Conservation (phyloP, 73 alveolate species). For the Stentor roeselii region DNA sequence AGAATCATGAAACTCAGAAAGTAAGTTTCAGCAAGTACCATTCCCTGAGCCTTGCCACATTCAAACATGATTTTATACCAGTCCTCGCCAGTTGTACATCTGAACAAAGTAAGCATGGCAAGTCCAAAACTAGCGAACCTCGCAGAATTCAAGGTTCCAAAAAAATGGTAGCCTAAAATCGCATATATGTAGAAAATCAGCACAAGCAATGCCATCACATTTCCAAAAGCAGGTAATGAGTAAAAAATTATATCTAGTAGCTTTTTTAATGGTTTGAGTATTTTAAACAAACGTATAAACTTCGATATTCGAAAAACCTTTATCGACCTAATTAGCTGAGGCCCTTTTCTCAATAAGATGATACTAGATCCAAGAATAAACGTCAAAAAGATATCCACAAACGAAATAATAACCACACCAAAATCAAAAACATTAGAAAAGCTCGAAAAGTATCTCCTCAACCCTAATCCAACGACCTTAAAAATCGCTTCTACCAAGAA, state of each 20-base stretch:
- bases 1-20: constrained; percentile 42
- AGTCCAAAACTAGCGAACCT: constrained; percentile 70
- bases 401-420: constrained; percentile 85
- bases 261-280: constrained; percentile 71
- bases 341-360: constrained; percentile 68
- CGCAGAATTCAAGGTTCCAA: constrained; percentile 47
- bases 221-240: constrained; percentile 83
- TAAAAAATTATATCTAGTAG: constrained; percentile 71
- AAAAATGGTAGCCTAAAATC: constrained; percentile 81
- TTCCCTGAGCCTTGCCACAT: constrained; percentile 32
- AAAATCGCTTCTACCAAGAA: constrained; percentile 79
- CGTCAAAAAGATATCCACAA: constrained; percentile 75
- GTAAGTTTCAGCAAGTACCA: constrained; percentile 43
- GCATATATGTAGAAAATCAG: constrained; percentile 83
- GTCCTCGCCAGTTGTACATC: constrained; percentile 97
- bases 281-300: constrained; percentile 79
- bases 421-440: constrained; percentile 92
- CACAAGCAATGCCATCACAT: constrained; percentile 79
- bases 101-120: constrained; percentile 71
- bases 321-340: constrained; percentile 84
- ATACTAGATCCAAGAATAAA: constrained; percentile 59
- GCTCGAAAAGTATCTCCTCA: constrained; percentile 68
- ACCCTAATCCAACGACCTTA: constrained; percentile 82
- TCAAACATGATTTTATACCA: constrained; percentile 82
- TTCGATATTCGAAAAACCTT: constrained; percentile 88